These are phyloP conservation scores for Calocera viscosa DNA, from an alignment of 768 basidiomycete genomes.

Conservation along the genomic window DNA sequence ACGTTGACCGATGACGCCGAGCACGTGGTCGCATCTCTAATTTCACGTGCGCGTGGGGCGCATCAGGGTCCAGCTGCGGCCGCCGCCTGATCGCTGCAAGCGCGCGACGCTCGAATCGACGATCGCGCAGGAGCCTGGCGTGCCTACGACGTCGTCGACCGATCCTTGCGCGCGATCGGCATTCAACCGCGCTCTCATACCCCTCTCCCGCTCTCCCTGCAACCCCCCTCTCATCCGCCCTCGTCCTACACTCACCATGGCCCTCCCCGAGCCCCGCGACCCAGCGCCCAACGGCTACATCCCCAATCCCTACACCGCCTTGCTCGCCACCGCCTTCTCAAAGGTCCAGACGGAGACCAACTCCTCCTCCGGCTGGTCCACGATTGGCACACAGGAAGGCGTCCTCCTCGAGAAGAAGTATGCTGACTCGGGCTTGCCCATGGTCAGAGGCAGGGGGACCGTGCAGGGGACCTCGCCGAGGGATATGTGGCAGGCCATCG, in stretches of 20 bases:
- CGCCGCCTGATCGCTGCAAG: too few relatives aligned
- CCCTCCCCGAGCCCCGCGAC: not conserved
- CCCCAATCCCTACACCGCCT: slow-evolving; percentile 9
- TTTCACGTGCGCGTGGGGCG: not conserved
- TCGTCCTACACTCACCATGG: not conserved
- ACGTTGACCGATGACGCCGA: not conserved
- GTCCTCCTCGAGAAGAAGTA: slow-evolving; percentile 17
- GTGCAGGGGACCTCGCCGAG: slow-evolving; percentile 14
- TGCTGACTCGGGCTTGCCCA: slow-evolving; percentile 13
- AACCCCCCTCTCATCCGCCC: not conserved
- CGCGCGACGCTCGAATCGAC: too few relatives aligned
- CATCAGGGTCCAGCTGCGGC: too few relatives aligned
- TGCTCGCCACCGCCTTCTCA: slow-evolving; percentile 12
- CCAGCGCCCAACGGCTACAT: slow-evolving; percentile 1
- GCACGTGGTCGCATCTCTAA: not conserved
- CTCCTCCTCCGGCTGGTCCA: slow-evolving; percentile 17
- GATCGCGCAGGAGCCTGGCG: too few relatives aligned
- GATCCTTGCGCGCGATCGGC: too few relatives aligned
- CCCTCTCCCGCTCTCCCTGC: not conserved
- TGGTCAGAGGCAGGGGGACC: slow-evolving; percentile 16
- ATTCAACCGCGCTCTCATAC: not conserved
- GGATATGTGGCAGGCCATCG: slow-evolving; percentile 13
- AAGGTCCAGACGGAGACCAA: slow-evolving; percentile 15
- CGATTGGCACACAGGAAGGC: slow-evolving; percentile 15
- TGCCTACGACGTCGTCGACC: too few relatives aligned